Evolutionary conservation across 345 rosid species (phyloP).

Genomic region (Eucalyptus tenuipes): DNA sequence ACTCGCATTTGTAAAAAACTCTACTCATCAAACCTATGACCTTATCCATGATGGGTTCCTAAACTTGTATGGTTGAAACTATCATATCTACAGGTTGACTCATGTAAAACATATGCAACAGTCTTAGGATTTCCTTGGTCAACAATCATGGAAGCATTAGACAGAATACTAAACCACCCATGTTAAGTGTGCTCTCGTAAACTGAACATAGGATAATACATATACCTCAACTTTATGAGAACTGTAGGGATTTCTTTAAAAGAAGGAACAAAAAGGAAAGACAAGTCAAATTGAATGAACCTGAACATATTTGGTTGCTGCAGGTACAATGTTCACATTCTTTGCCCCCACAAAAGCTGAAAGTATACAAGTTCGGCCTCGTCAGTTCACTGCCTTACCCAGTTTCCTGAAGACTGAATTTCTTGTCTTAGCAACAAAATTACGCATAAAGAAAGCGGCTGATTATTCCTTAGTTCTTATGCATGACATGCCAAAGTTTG

Average conservation of each 20-base stretch:
- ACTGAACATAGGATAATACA: too few relatives aligned
- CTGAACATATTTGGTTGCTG: slow-evolving; percentile 82
- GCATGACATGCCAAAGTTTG: not conserved
- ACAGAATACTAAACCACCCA: too few relatives aligned
- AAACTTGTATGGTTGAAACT: not conserved
- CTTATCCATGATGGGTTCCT: not conserved
- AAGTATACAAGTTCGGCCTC: not conserved
- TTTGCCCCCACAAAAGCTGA: slow-evolving; percentile 79
- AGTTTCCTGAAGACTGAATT: not conserved
- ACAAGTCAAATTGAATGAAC: slow-evolving; percentile 5
- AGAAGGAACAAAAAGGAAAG: not conserved
- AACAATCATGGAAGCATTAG: too few relatives aligned
- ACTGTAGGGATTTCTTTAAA: too few relatives aligned
- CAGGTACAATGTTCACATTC: slow-evolving; percentile 61
- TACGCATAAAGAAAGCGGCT: not conserved
- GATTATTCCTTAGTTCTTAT: not conserved
- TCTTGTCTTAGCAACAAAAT: not conserved
- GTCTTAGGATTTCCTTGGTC: too few relatives aligned
- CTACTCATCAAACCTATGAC: not conserved
- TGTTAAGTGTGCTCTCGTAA: too few relatives aligned
- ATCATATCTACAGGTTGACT: not conserved
- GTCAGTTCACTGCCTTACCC: not conserved
- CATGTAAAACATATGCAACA: slow-evolving; percentile 1
- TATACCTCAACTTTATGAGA: too few relatives aligned
- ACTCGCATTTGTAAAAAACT: not conserved